A percentile compares a stretch with the other conserved stretches of the same genome.
Evolutionary conservation across 495 filamentous ascomycete species (phyloP).

Genomic region (Xylaria palmicola): DNA sequence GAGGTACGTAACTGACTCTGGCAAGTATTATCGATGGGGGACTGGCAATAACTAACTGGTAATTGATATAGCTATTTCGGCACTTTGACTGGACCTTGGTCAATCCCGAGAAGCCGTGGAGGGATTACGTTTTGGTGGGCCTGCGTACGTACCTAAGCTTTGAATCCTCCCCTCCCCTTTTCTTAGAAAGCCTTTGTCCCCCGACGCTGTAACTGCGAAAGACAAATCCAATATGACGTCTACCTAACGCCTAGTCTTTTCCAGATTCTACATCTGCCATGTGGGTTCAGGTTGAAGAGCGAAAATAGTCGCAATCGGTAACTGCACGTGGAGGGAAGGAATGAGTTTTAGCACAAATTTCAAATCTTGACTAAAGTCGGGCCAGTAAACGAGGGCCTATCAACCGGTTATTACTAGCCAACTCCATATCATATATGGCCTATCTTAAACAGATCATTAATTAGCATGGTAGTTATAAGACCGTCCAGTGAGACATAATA

Average conservation of each 20-base stretch:
- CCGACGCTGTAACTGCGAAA: not conserved
- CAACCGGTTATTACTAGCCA: too few relatives aligned
- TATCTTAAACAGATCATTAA: too few relatives aligned
- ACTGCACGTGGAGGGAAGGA: too few relatives aligned
- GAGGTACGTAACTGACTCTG: constrained; percentile 44
- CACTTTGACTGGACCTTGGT: constrained; percentile 48
- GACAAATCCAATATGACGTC: not conserved
- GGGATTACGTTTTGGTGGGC: not conserved
- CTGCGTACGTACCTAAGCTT: not conserved
- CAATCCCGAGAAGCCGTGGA: constrained; percentile 45
- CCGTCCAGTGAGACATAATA: too few relatives aligned
- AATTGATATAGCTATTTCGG: constrained; percentile 48
- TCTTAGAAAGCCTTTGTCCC: not conserved
- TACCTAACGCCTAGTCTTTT: not conserved
- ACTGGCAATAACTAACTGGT: not conserved
- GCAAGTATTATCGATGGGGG: not conserved
- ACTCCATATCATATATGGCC: too few relatives aligned
- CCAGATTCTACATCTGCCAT: not conserved
- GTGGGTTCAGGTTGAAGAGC: constrained; percentile 11
- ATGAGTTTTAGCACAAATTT: too few relatives aligned
- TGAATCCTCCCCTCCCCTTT: not conserved
- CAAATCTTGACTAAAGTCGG: too few relatives aligned
- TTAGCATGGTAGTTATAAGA: too few relatives aligned
- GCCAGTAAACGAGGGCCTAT: too few relatives aligned
- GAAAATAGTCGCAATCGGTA: not conserved